Conservation (phyloP, 305 asterid genomes). For the Solanum hybrid region DNA sequence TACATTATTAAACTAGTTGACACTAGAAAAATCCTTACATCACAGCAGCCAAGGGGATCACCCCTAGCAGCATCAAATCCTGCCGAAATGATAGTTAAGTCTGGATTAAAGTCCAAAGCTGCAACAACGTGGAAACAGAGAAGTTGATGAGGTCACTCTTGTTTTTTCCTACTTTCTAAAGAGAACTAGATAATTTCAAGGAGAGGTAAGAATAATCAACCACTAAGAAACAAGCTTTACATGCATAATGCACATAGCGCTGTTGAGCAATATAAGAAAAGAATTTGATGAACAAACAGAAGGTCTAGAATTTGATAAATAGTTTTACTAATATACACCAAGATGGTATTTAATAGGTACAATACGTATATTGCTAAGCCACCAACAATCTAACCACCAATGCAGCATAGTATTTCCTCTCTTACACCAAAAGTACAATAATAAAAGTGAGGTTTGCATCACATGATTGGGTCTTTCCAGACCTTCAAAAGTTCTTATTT, state of each 20-base stretch:
- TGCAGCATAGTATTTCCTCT: neutral
- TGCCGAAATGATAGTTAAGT: constrained; percentile 89
- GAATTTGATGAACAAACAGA: neutral
- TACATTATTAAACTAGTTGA: neutral
- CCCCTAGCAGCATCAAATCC: constrained; percentile 99
- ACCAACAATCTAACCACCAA: neutral
- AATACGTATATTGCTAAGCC: neutral
- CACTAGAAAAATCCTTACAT: constrained; percentile 34
- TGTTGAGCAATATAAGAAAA: neutral
- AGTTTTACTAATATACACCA: neutral
- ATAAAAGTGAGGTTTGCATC: neutral
- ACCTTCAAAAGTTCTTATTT: neutral
- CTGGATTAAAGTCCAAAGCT: constrained; percentile 87
- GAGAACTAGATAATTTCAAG: neutral
- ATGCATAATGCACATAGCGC: neutral
- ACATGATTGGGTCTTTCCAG: neutral
- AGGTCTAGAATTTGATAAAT: neutral
- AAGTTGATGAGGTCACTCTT: neutral
- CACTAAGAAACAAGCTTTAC: neutral
- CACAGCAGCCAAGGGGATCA: constrained; percentile 98
- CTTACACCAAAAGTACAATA: neutral
- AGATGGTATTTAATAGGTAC: neutral
- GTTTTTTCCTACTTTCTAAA: neutral
- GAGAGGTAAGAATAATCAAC: neutral
- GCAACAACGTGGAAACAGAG: constrained; percentile 26